Evolutionary conservation across 306 rosid genomes (phyloP).

Genomic region (Malus orientalis): DNA sequence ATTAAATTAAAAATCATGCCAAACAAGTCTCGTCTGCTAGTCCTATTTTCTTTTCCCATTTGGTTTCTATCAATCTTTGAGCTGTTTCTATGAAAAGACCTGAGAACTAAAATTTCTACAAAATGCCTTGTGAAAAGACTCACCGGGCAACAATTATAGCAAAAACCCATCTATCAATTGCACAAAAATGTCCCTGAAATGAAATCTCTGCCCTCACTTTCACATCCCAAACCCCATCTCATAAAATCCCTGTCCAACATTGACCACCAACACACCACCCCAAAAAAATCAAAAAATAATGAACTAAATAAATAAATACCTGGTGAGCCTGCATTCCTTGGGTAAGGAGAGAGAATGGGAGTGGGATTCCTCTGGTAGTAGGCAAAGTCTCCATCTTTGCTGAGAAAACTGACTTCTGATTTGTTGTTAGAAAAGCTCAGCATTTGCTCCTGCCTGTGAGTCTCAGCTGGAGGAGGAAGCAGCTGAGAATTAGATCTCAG

Average conservation of each 20-base stretch:
- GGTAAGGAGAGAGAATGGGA: conserved; percentile 9
- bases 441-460: conserved; percentile 35
- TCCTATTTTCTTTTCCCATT: neutral
- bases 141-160: neutral
- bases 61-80: conserved; percentile 2
- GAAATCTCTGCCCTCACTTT: neutral
- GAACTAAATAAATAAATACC: conserved; percentile 12
- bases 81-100: conserved; percentile 1
- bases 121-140: conserved; percentile 16
- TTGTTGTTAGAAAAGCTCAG: conserved; percentile 44
- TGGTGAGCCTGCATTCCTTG: conserved; percentile 19
- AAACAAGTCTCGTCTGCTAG: neutral
- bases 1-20: neutral
- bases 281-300: neutral
- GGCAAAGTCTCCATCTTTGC: conserved; percentile 23
- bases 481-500: conserved; percentile 32
- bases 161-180: conserved; percentile 2
- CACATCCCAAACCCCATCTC: neutral
- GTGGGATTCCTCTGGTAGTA: conserved; percentile 14
- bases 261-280: conserved; percentile 1
- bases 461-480: neutral
- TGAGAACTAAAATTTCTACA: conserved; percentile 7
- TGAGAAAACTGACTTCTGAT: conserved; percentile 20
- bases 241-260: neutral
- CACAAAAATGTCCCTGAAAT: neutral